Evolutionary conservation across 2,329 filamentous ascomycete genomes (phyloP).

Genomic region (Microcyclospora pomicola): DNA sequence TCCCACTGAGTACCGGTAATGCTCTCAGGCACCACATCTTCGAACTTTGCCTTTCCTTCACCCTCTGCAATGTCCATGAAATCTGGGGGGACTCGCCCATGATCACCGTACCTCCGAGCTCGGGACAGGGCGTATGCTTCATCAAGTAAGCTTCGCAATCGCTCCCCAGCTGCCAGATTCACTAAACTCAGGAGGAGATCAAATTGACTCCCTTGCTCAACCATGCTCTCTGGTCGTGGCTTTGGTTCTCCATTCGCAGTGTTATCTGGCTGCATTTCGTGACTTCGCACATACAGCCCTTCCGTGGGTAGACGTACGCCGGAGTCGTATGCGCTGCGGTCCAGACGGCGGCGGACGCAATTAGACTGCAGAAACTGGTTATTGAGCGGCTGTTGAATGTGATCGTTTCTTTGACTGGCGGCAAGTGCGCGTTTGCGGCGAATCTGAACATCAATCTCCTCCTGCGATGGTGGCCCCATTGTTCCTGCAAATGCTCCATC

Average conservation of each 20-base stretch:
- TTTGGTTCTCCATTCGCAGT: conserved; percentile 11
- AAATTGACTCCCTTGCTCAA: conserved; percentile 56
- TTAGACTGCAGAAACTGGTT: conserved; percentile 60
- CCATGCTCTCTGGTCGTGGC: conserved; percentile 30
- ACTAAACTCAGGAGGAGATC: conserved; percentile 73
- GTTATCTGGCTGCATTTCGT: conserved; percentile 9
- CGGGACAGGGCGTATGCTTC: conserved; percentile 59
- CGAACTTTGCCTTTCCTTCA: conserved; percentile 25
- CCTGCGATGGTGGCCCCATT: conserved; percentile 39
- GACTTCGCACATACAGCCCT: conserved; percentile 31
- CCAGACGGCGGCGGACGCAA: conserved; percentile 39
- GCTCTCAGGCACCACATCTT: conserved; percentile 26
- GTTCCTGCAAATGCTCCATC: conserved; percentile 32
- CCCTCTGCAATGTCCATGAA: conserved; percentile 57
- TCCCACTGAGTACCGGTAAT: conserved; percentile 22
- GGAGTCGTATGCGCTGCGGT: conserved; percentile 43
- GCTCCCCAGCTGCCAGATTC: conserved; percentile 70
- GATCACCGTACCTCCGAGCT: conserved; percentile 61
- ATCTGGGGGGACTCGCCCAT: conserved; percentile 64
- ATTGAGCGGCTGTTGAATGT: conserved; percentile 53
- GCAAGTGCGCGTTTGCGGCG: conserved; percentile 53
- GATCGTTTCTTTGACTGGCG: conserved; percentile 46
- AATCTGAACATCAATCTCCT: conserved; percentile 53
- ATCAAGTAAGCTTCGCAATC: conserved; percentile 60
- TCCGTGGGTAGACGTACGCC: conserved; percentile 46